Conservation (phyloP, 2,329 filamentous ascomycete species). For the Cercospora beticola region DNA sequence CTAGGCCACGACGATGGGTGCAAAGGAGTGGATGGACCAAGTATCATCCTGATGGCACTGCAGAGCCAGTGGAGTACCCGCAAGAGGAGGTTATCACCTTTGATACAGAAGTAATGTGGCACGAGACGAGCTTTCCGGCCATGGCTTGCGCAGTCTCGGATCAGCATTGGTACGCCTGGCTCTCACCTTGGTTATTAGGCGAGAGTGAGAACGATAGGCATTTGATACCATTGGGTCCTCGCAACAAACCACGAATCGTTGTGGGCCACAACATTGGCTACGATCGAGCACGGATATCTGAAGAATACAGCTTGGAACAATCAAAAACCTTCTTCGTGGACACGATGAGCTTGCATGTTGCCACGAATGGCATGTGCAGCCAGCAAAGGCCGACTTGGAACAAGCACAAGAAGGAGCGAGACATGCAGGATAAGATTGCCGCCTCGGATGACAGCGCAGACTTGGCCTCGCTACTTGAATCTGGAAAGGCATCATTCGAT, state of each 20-base stretch:
- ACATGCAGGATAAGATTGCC: conserved; percentile 76
- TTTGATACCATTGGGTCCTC: conserved; percentile 82
- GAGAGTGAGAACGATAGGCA: conserved; percentile 77
- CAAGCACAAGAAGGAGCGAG: conserved; percentile 88
- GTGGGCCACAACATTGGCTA: conserved; percentile 96
- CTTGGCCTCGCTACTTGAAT: conserved; percentile 68
- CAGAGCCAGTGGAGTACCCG: conserved; percentile 72
- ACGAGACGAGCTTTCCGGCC: conserved; percentile 84
- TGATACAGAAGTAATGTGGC: conserved; percentile 96
- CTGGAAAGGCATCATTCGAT: conserved; percentile 58
- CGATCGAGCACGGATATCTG: conserved; percentile 80
- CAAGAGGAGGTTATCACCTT: conserved; percentile 83
- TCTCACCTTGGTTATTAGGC: conserved; percentile 90
- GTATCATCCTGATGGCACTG: conserved; percentile 72
- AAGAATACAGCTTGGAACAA: conserved; percentile 85
- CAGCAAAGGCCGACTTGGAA: conserved; percentile 95
- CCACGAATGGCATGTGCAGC: conserved; percentile 98
- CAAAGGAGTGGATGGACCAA: conserved; percentile 88
- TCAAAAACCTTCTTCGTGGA: conserved; percentile 85
- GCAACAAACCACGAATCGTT: conserved; percentile 69
- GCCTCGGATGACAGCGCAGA: conserved; percentile 69
- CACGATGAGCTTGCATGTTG: conserved; percentile 97
- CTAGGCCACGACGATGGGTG: conserved; percentile 70
- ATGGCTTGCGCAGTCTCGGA: conserved; percentile 94
- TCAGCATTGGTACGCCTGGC: conserved; percentile 93